Base-by-base conservation (phyloP, 2,329 filamentous ascomycete species). In the Sporothrix pseudoabietina region DNA sequence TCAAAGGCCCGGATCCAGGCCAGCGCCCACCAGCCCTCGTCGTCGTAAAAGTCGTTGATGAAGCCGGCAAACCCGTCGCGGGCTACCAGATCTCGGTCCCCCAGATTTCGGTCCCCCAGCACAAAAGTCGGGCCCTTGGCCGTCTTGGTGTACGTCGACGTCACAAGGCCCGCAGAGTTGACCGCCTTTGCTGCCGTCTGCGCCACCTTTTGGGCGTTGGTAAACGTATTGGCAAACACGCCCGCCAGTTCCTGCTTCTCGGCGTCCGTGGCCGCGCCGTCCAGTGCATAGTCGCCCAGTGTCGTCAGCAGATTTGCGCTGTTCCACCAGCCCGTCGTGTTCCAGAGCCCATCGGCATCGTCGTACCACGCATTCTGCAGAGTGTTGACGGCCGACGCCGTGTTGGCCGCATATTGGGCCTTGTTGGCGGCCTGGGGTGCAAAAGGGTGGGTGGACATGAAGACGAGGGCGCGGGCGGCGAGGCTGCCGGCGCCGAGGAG, bases 311-410 rank as follows among this genome's bases (percentile, higher is more conserved):
- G 85, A 78, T 92, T 93, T 61, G 87, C 91, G 71, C 87, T 86
- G 78, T 93, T 92, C 91, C 91, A 94, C 91, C 91, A 94, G n/a
- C 86, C 86, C 8, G 86, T 85, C 0, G 86, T 86, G 72, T 88
- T 81, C 89, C 89, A 93, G 14, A 92, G 82, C 3, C 91, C 91
- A 0, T 85, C 88, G 5, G 78, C 78, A 2, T 80, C 73, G 77
- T 90, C 86, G 79, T 92, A 92, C 86, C 88, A 92, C 35, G 16
- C 32, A 3, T 76, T 74, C 77, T 91, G 89, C 1, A 92, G 83
- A 6, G 84, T 78, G 49, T 81, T 76, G 55, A 83, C 81, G 6
- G 81, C 81, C 19, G 76, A 71, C 3, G 78, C 76, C 3, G 84
- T 77, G 71, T 81, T 77, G 16, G 76, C 75, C 10, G 79, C 77